Percentiles rank a stretch among this genome's conserved stretches.
Conservation (phyloP, 164 flowering plant genomes). For the Nymphaea colorata region DNA sequence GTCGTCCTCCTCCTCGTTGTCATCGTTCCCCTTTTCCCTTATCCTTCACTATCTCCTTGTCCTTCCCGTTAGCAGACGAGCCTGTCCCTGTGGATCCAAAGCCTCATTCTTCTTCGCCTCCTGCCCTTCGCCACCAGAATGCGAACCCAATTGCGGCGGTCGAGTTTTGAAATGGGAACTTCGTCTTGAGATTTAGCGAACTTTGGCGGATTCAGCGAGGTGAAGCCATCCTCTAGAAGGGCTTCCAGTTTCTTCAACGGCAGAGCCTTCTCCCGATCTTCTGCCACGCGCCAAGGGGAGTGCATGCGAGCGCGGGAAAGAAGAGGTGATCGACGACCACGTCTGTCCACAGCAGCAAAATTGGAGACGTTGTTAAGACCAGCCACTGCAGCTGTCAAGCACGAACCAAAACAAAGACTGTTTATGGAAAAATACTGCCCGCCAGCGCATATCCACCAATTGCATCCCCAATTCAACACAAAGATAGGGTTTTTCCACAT, state of each 20-base stretch:
- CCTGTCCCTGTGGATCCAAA: not conserved
- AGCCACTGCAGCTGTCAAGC: too few relatives aligned
- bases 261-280: not conserved
- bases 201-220: not conserved
- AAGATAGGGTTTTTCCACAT: too few relatives aligned
- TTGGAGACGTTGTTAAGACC: too few relatives aligned
- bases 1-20: too few relatives aligned
- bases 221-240: not conserved
- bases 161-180: not conserved
- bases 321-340: too few relatives aligned
- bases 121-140: constrained; percentile 14
- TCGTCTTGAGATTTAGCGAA: not conserved
- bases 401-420: too few relatives aligned
- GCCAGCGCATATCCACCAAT: too few relatives aligned
- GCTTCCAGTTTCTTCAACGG: not conserved
- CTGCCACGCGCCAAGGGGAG: not conserved
- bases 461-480: too few relatives aligned
- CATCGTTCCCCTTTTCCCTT: constrained; percentile 55
- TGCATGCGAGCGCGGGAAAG: too few relatives aligned
- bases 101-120: constrained; percentile 16
- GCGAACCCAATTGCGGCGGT: constrained; percentile 3
- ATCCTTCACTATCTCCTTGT: constrained; percentile 36
- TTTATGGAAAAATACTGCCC: too few relatives aligned
- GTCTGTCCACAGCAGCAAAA: too few relatives aligned
- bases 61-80: constrained; percentile 30